Percentiles rank a stretch among this genome's conserved stretches.
phyloP scores from a whole-genome alignment of 139 green algal genomes.

The Chlamydomonas schloesseri region DNA sequence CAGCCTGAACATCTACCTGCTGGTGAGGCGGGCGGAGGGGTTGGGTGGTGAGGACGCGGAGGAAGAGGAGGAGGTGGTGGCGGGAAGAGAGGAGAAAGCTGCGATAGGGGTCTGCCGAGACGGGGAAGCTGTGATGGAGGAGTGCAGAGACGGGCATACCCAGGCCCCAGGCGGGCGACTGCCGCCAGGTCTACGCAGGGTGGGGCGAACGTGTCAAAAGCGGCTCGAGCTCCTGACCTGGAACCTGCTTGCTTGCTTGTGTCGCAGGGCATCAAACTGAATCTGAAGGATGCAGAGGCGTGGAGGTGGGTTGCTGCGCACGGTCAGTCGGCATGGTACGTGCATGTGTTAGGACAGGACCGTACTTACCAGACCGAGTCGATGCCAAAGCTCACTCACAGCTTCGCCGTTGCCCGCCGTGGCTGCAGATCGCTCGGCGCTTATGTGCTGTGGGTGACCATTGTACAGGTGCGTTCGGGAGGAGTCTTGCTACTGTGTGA shows the following conservation, averaged over 20 bases:
- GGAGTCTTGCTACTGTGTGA: no score
- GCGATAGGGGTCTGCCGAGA: no score
- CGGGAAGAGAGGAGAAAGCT: no score
- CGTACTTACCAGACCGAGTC: no score
- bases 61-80: no score
- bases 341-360: background rate
- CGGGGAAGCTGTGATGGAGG: no score
- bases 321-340: background rate
- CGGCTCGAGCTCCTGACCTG: background rate
- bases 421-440: conserved; percentile 12
- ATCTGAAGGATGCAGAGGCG: conserved; percentile 16
- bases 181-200: no score
- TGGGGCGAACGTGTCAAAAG: no score
- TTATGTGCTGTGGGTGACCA: conserved; percentile 26
- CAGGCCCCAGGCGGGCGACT: no score
- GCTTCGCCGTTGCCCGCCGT: background rate
- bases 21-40: background rate
- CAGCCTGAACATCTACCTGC: conserved; percentile 31
- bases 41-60: background rate
- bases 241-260: background rate
- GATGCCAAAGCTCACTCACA: no score
- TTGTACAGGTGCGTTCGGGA: conserved; percentile 30
- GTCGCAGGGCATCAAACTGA: conserved; percentile 27
- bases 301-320: conserved; percentile 1
- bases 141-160: no score